Conservation (phyloP, 495 filamentous ascomycete genomes). For the Neurospora africana region DNA sequence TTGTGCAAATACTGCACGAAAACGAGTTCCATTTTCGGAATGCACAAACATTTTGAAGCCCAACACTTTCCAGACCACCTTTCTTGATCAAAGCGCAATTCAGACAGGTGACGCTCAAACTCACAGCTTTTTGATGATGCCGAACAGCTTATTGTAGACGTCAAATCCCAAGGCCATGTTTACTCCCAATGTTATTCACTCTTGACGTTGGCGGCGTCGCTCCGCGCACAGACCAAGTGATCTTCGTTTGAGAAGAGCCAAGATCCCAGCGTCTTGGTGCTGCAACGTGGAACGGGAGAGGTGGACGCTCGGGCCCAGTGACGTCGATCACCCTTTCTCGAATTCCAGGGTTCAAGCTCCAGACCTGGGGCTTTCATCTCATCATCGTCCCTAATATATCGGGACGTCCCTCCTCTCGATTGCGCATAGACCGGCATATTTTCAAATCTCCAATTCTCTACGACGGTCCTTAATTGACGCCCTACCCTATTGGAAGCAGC, state of each 20-base stretch:
- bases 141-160: neutral
- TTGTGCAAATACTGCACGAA: neutral
- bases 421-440: neutral
- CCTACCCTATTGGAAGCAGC: neutral
- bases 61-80: neutral
- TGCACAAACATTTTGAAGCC: neutral
- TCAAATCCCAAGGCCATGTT: neutral
- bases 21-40: neutral
- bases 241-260: neutral
- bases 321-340: constrained; percentile 6
- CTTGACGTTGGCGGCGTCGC: neutral
- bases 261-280: neutral
- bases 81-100: neutral
- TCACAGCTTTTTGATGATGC: neutral
- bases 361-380: neutral
- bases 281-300: neutral
- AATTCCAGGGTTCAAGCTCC: neutral
- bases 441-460: neutral
- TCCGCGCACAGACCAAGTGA: neutral
- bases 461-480: neutral
- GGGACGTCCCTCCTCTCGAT: neutral
- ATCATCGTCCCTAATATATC: neutral
- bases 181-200: neutral
- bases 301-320: constrained; percentile 4
- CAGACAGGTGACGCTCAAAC: neutral